phyloP scores from a whole-genome alignment of 2,329 filamentous ascomycete genomes.

The Emydomyces testavorans region DNA sequence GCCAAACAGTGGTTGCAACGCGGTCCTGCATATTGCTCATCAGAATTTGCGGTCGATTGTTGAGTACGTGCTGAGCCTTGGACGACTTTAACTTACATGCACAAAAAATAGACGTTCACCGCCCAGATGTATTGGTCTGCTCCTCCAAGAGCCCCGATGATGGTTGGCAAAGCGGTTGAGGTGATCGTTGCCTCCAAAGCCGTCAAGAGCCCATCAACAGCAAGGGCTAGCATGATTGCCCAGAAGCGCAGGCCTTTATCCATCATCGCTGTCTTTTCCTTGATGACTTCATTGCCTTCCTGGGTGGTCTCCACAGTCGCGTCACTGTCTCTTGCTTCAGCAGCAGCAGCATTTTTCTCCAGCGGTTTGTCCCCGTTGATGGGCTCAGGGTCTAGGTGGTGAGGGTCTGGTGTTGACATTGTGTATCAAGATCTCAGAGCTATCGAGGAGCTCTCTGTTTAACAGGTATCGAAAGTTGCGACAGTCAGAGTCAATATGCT shows the following conservation, averaged over 20 bases:
- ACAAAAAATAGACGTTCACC: constrained; percentile 7
- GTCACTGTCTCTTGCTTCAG: no score
- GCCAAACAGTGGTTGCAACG: constrained; percentile 10
- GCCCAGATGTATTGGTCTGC: constrained; percentile 8
- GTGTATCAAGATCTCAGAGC: no score
- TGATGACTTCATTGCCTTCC: not conserved
- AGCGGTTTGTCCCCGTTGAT: no score
- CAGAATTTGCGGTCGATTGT: no score
- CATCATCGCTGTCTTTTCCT: not conserved
- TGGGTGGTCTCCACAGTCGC: not conserved
- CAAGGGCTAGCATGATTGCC: constrained; percentile 22
- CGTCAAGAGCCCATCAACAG: constrained; percentile 23
- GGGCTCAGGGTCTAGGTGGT: no score
- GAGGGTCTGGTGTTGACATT: no score
- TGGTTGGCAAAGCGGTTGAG: constrained; percentile 9
- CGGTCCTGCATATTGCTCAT: constrained; percentile 1
- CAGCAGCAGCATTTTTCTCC: no score
- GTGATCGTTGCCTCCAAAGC: constrained; percentile 8
- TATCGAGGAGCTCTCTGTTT: no score
- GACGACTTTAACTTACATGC: constrained; percentile 13
- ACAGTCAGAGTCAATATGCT: no score
- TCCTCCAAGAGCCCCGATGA: constrained; percentile 2
- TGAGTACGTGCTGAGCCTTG: not conserved
- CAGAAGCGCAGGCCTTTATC: constrained; percentile 19
- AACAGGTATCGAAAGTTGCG: no score